phyloP scores from a whole-genome alignment of 1,284 basidiomycete species.

The Inonotus obliquus region DNA sequence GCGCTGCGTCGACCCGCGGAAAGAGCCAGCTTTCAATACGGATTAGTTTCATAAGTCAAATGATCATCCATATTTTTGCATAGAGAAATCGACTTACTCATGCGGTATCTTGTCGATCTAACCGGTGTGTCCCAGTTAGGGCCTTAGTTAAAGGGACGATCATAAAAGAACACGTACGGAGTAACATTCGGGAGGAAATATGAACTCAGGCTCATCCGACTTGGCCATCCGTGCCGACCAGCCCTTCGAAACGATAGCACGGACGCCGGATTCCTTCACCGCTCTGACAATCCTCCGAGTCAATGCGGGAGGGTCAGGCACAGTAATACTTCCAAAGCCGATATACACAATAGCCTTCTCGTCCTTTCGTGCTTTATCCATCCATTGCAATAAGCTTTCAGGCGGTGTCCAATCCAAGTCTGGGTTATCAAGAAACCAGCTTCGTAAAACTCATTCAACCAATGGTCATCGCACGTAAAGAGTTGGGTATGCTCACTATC shows the following conservation, averaged over 20 bases:
- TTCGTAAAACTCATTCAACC: neutral
- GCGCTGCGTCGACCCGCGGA: conserved; percentile 59
- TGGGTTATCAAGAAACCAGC: conserved; percentile 65
- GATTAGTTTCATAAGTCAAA: neutral
- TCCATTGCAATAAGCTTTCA: conserved; percentile 46
- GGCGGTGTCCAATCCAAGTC: conserved; percentile 58
- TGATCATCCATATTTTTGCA: no score
- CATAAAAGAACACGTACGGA: conserved; percentile 30
- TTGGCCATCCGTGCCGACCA: conserved; percentile 63
- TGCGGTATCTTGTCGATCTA: conserved; percentile 69
- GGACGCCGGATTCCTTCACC: conserved; percentile 58
- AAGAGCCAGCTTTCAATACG: conserved; percentile 57
- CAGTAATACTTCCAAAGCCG: conserved; percentile 69
- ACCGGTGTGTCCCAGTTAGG: no score
- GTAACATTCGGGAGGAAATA: conserved; percentile 42
- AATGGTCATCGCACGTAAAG: neutral
- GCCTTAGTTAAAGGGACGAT: no score
- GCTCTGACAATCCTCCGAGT: conserved; percentile 62
- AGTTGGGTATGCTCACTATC: conserved; percentile 38
- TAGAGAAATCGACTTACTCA: conserved; percentile 35
- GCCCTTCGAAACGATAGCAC: conserved; percentile 74
- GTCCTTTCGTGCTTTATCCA: conserved; percentile 52
- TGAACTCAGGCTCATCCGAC: conserved; percentile 33
- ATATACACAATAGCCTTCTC: conserved; percentile 71
- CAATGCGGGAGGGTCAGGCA: conserved; percentile 62